Conservation (phyloP, 148 eudicot species). For the Diospyros lotus region DNA sequence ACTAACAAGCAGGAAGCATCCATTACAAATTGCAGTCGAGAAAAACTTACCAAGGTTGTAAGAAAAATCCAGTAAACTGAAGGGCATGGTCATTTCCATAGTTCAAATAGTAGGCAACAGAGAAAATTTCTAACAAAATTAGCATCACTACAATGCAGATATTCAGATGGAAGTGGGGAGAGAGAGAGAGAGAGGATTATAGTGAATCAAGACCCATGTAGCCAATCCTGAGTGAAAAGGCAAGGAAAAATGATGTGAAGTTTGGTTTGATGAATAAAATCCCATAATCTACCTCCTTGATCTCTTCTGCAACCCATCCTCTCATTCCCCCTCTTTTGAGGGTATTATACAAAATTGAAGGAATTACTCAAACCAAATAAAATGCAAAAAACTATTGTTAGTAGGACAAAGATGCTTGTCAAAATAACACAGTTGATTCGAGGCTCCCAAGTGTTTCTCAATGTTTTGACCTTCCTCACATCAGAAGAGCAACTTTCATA, state of each 20-base stretch:
- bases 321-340: too few relatives aligned
- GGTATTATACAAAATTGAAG: background rate
- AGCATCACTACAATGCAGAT: background rate
- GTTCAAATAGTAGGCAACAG: conserved; percentile 1
- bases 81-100: background rate
- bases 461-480: background rate
- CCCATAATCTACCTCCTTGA: too few relatives aligned
- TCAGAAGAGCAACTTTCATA: background rate
- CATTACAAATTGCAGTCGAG: background rate
- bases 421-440: background rate
- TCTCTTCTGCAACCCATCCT: too few relatives aligned
- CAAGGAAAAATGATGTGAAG: background rate
- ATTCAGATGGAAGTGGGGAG: background rate
- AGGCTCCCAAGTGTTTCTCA: background rate
- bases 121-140: background rate
- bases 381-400: background rate
- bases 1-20: background rate
- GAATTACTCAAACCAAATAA: background rate
- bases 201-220: background rate
- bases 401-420: background rate
- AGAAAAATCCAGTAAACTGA: background rate
- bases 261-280: background rate
- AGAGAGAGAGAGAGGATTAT: background rate
- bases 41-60: background rate
- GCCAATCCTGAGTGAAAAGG: background rate